Evolutionary conservation across 371 early-diverging fungal genomes (phyloP).

Genomic region (Circinella minor): DNA sequence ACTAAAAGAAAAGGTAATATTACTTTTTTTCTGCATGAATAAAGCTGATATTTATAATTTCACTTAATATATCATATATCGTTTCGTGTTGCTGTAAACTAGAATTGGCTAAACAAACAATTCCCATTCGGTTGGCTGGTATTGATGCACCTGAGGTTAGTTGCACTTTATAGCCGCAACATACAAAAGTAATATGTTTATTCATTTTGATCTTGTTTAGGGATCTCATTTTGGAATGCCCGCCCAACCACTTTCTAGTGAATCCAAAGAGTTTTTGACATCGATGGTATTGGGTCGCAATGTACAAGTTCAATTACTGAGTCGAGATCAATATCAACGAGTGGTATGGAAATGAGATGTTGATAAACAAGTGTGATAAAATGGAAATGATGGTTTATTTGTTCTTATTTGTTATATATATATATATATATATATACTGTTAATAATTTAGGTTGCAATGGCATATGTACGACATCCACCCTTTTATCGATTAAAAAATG

Average conservation of each 20-base stretch:
- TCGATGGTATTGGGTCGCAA: slow-evolving; percentile 46
- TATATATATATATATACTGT: background rate
- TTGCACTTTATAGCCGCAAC: background rate
- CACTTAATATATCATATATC: background rate
- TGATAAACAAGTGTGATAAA: background rate
- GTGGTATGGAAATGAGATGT: slow-evolving; percentile 45
- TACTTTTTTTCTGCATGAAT: background rate
- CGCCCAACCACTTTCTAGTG: slow-evolving; percentile 68
- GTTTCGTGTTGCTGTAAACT: background rate
- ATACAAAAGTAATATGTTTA: too few species aligned
- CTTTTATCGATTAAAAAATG: slow-evolving; percentile 57
- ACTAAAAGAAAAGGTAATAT: slow-evolving; percentile 39
- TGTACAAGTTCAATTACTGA: slow-evolving; percentile 57
- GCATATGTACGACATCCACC: slow-evolving; percentile 57
- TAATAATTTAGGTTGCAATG: slow-evolving; percentile 58
- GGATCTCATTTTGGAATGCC: slow-evolving; percentile 76
- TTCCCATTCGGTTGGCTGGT: slow-evolving; percentile 73
- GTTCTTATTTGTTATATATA: too few species aligned
- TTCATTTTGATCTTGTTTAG: slow-evolving; percentile 1
- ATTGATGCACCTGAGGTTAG: slow-evolving; percentile 81
- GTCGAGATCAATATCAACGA: slow-evolving; percentile 75
- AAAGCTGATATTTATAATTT: too few species aligned
- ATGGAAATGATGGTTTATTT: background rate
- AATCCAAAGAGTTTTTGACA: slow-evolving; percentile 65
- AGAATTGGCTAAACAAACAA: slow-evolving; percentile 65